These are phyloP conservation scores for Cystobasidium pallidum DNA, from an alignment of 1,284 basidiomycete genomes.

Conservation along the genomic window DNA sequence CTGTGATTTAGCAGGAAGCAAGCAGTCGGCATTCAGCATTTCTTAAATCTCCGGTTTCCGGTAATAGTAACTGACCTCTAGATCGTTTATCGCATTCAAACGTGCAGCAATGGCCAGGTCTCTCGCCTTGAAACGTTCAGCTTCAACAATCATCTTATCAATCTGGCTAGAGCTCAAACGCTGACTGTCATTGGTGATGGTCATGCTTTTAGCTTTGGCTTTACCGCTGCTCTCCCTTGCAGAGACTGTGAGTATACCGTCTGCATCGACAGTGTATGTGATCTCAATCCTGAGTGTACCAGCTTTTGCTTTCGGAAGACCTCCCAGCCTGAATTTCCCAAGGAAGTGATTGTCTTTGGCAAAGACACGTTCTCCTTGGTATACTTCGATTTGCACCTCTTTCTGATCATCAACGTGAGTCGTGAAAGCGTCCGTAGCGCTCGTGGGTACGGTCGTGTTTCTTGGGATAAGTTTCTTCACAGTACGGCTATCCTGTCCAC, in stretches of 20 bases:
- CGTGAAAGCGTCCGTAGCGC: slow-evolving; percentile 99
- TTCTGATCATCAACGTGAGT: slow-evolving; percentile 95
- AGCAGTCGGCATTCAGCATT: neutral
- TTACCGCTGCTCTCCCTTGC: slow-evolving; percentile 87
- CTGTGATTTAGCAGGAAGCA: neutral
- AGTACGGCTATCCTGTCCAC: slow-evolving; percentile 62
- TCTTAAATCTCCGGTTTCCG: neutral
- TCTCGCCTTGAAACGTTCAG: slow-evolving; percentile 59
- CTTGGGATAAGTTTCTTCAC: slow-evolving; percentile 95
- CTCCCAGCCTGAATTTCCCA: slow-evolving; percentile 97
- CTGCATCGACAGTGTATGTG: slow-evolving; percentile 98
- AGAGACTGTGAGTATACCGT: slow-evolving; percentile 58
- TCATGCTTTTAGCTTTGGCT: slow-evolving; percentile 69
- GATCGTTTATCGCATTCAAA: slow-evolving; percentile 73
- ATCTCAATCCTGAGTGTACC: slow-evolving; percentile 98
- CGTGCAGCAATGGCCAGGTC: slow-evolving; percentile 62
- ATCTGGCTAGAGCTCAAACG: slow-evolving; percentile 98
- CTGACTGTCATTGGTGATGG: slow-evolving; percentile 63
- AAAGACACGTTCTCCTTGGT: slow-evolving; percentile 97
- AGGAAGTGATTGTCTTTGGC: slow-evolving; percentile 99
- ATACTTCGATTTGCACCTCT: slow-evolving; percentile 97
- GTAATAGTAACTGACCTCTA: slow-evolving; percentile 44
- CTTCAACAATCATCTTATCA: slow-evolving; percentile 91
- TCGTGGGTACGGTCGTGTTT: slow-evolving; percentile 97
- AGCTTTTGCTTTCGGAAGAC: slow-evolving; percentile 88